Evolutionary conservation across 1,139 yeast genomes (phyloP), one percentile per base, ranked within the genome.

Genomic region (Protomyces inouyei): DNA sequence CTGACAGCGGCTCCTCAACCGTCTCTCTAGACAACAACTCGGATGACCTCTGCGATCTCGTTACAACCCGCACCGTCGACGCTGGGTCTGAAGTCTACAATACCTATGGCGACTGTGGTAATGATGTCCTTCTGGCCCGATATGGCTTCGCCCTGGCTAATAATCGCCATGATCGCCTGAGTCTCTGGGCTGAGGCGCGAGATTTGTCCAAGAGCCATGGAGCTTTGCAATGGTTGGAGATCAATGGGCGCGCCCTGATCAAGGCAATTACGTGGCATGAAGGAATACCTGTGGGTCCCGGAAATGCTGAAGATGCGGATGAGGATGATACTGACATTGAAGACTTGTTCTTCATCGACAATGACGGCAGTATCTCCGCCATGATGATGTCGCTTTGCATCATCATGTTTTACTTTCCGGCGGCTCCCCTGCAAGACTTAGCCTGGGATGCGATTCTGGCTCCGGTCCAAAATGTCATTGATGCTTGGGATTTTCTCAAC

Each of bases 31-130:
- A 59, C 18, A 57, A 43, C 21, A 35, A 16, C 38, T 21, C 45
- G 14, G 57, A 40, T 23, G 45, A 25, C 28, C 32, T 28, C 6
- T 77, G 78, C 28, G 78, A 76, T 46, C 73, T 75, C 77, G 77
- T 69, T 77, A 77, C 71, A 80, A 88, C 71, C 85, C 88, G 69
- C 91, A 86, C 70, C 81, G 86, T 21, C 81, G 0, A 70, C 82
- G 23, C 76, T 35, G 82, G 82, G n/a, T 72, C 77, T 16, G 96
- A 90, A 71, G 74, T 90, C 12, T 87, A 84, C 78, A 88, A 88
- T 73, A 84, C 93, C 0, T 89, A 88, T 71, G 96, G 96, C 0
- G 85, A 85, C 54, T 77, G 85, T 53, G 77, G 87, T 16, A 88
- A 88, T 70, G 80, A 88, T 0, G 80, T 83, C 55, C 76, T 90